Percentiles rank a stretch among this genome's conserved stretches.
These are phyloP conservation scores for Chlamydomonas sphaeroides DNA, from an alignment of 139 green algal species.

Conservation along the genomic window DNA sequence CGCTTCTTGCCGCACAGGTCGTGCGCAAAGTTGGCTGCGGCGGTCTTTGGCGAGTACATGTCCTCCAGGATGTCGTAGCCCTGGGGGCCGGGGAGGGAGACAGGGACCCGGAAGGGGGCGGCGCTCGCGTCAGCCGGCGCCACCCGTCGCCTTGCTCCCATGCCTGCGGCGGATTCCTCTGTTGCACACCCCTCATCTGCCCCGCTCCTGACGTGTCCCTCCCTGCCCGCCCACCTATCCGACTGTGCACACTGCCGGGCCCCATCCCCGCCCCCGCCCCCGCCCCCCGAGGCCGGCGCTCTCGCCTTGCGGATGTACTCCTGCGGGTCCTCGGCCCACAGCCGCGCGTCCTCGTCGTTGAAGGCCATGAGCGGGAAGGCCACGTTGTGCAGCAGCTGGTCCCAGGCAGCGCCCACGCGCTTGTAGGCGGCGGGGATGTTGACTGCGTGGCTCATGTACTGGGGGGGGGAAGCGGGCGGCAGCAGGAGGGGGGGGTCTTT, in stretches of 20 bases:
- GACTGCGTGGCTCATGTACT: conserved; percentile 50
- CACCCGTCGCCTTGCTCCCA: too few relatives aligned
- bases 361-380: conserved; percentile 94
- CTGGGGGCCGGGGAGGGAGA: conserved; percentile 53
- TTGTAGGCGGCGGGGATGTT: conserved; percentile 39
- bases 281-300: neutral
- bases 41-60: conserved; percentile 91
- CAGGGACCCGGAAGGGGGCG: too few relatives aligned
- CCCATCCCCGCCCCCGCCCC: neutral
- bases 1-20: conserved; percentile 80
- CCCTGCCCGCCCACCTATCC: neutral
- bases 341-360: conserved; percentile 84
- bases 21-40: conserved; percentile 90
- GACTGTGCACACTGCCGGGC: too few relatives aligned
- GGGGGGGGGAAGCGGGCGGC: neutral
- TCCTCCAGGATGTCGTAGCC: conserved; percentile 98
- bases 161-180: too few relatives aligned
- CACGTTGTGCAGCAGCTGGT: conserved; percentile 74
- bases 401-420: conserved; percentile 52
- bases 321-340: conserved; percentile 96
- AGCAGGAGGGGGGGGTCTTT: too few relatives aligned
- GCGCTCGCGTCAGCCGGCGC: too few relatives aligned
- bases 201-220: neutral
- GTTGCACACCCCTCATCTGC: too few relatives aligned
- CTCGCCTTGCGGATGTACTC: conserved; percentile 96